A percentile compares a stretch with the other conserved stretches of the same genome.
Evolutionary conservation across 1,284 basidiomycete species (phyloP).

Genomic region (Cerrena zonata): DNA sequence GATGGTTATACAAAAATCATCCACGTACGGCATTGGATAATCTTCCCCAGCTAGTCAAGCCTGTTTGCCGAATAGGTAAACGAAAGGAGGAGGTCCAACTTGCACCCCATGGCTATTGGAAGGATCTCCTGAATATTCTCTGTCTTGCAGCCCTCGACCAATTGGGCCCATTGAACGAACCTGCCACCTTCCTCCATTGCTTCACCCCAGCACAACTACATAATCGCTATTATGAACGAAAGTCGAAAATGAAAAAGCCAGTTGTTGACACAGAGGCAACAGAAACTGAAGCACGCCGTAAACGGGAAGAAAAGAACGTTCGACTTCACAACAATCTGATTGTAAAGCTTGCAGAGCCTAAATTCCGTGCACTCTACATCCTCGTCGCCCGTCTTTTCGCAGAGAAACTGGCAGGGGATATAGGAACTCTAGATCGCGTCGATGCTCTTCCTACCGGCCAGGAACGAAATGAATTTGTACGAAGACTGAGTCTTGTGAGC

Average conservation of each 20-base stretch:
- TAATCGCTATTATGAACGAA: background rate
- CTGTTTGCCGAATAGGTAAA: slow-evolving; percentile 33
- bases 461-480: slow-evolving; percentile 33
- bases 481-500: slow-evolving; percentile 47
- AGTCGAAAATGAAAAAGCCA: background rate
- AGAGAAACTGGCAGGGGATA: slow-evolving; percentile 44
- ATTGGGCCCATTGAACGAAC: slow-evolving; percentile 26
- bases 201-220: background rate
- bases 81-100: slow-evolving; percentile 20
- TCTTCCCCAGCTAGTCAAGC: slow-evolving; percentile 43
- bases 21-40: slow-evolving; percentile 60
- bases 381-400: slow-evolving; percentile 58
- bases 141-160: slow-evolving; percentile 47
- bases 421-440: slow-evolving; percentile 32
- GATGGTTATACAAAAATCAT: slow-evolving; percentile 60
- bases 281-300: slow-evolving; percentile 23
- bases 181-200: slow-evolving; percentile 31
- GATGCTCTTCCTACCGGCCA: slow-evolving; percentile 24
- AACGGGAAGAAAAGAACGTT: slow-evolving; percentile 20
- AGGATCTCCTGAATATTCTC: slow-evolving; percentile 61
- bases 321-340: slow-evolving; percentile 33
- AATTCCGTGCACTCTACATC: slow-evolving; percentile 58
- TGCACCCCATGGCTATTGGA: slow-evolving; percentile 59
- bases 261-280: background rate
- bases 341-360: slow-evolving; percentile 38